Evolutionary conservation across 2,329 filamentous ascomycete genomes (phyloP).

Genomic region (Colletotrichum eremochloae): DNA sequence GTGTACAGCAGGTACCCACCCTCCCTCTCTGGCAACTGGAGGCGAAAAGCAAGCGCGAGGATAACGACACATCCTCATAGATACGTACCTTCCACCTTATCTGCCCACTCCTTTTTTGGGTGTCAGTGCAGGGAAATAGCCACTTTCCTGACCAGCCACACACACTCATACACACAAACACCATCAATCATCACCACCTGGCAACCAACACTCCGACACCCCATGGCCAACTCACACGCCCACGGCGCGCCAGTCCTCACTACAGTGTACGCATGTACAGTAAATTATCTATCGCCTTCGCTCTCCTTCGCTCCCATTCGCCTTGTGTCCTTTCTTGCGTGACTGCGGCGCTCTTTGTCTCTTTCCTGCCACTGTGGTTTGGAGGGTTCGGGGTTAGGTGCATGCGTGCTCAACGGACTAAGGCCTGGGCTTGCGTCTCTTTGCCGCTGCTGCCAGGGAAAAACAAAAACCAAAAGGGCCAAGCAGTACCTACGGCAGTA

Average conservation of each 20-base stretch:
- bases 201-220: conserved; percentile 20
- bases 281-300: conserved; percentile 8
- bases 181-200: conserved; percentile 22
- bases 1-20: conserved; percentile 21
- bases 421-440: conserved; percentile 23
- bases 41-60: not conserved
- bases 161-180: not conserved
- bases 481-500: conserved; percentile 17
- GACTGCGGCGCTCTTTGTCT: conserved; percentile 11
- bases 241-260: conserved; percentile 17
- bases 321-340: not conserved
- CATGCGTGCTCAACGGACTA: conserved; percentile 6
- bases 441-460: not conserved
- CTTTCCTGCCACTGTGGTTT: conserved; percentile 14
- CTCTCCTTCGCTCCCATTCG: not conserved
- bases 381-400: conserved; percentile 3
- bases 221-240: conserved; percentile 16
- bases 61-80: not conserved
- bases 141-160: conserved; percentile 18
- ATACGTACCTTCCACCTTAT: not conserved
- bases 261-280: no score
- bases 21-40: conserved; percentile 7
- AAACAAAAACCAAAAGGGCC: conserved; percentile 2
- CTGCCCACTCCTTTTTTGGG: conserved; percentile 26
- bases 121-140: conserved; percentile 23